Percentiles rank a stretch among this genome's conserved stretches.
Evolutionary conservation across 192 early-diverging fungal species (phyloP).

Genomic region (Backusella westeae): DNA sequence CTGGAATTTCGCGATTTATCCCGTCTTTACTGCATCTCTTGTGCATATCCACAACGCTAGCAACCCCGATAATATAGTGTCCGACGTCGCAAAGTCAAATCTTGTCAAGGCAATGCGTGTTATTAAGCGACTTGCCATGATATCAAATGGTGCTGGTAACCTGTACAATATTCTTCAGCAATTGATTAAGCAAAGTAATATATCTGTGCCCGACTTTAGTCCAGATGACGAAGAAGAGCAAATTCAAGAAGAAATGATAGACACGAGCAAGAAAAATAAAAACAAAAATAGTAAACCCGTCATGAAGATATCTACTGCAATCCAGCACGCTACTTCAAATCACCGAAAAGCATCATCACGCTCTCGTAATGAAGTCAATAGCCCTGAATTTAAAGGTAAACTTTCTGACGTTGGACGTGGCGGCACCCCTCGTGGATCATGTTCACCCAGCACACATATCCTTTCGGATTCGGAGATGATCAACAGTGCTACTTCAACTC

Average conservation of each 20-base stretch:
- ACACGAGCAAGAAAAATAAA: background rate
- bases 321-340: background rate
- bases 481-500: conserved; percentile 7
- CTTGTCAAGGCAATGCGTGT: conserved; percentile 23
- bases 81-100: conserved; percentile 22
- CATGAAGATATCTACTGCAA: background rate
- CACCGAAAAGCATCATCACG: background rate
- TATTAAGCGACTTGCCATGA: conserved; percentile 25
- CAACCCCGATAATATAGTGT: conserved; percentile 17
- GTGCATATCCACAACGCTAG: conserved; percentile 31
- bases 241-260: background rate
- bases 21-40: conserved; percentile 31
- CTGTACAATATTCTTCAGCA: conserved; percentile 15
- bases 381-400: background rate
- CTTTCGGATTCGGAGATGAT: conserved; percentile 1
- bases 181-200: conserved; percentile 19
- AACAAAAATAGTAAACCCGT: background rate
- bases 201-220: background rate
- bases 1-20: conserved; percentile 40
- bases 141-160: conserved; percentile 13
- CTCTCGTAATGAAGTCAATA: conserved; percentile 7
- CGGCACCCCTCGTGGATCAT: background rate
- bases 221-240: background rate
- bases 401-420: conserved; percentile 1
- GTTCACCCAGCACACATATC: background rate